Evolutionary conservation across 495 filamentous ascomycete genomes (phyloP).

Genomic region (Bombardia bombarda): DNA sequence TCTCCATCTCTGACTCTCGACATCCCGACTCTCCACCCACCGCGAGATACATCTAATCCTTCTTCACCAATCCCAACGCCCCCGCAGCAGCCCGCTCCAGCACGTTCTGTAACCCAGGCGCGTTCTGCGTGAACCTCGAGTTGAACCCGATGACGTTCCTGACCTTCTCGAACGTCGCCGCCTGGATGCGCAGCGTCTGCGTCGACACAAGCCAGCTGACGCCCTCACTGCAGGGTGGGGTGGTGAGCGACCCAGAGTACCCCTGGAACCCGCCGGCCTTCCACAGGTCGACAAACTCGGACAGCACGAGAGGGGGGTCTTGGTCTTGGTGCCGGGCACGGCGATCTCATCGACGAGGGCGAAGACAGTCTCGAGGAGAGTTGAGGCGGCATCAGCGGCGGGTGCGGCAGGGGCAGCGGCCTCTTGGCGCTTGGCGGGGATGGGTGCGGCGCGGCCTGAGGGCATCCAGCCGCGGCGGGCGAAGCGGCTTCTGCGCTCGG

Average conservation of each 20-base stretch:
- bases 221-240: constrained; percentile 59
- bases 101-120: constrained; percentile 45
- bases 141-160: constrained; percentile 60
- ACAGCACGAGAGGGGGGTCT: constrained; percentile 51
- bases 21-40: too few relatives aligned
- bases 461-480: constrained; percentile 1
- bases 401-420: constrained; percentile 1
- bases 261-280: constrained; percentile 39
- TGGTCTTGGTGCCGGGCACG: constrained; percentile 44
- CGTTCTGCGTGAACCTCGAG: constrained; percentile 53
- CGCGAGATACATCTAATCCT: too few relatives aligned
- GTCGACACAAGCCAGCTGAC: constrained; percentile 51
- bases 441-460: neutral
- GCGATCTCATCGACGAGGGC: constrained; percentile 43
- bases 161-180: constrained; percentile 44
- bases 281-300: constrained; percentile 41
- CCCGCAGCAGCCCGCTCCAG: constrained; percentile 16
- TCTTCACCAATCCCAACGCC: neutral
- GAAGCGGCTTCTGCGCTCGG: neutral
- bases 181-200: constrained; percentile 42
- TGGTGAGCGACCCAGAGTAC: constrained; percentile 59
- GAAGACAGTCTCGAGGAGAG: constrained; percentile 48
- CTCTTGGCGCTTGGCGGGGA: neutral
- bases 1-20: too few relatives aligned
- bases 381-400: constrained; percentile 22